A percentile compares a stretch with the other conserved stretches of the same genome.
phyloP scores from a whole-genome alignment of 1,284 basidiomycete genomes.

The Trametes pubescens region DNA sequence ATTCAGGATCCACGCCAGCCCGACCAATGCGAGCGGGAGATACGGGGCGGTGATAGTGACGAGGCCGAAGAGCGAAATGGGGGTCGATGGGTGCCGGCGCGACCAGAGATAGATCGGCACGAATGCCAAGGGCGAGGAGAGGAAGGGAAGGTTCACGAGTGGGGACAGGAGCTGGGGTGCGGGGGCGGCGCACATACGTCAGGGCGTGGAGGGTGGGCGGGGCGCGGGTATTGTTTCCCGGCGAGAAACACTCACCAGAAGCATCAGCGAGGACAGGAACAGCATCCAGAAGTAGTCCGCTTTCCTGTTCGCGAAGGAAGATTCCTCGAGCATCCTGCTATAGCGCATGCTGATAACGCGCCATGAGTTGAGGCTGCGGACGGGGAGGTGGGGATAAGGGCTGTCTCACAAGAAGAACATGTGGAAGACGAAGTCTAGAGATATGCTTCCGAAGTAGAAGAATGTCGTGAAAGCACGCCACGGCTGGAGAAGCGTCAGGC shows the following conservation, averaged over 20 bases:
- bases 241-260: slow-evolving; percentile 66
- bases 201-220: background rate
- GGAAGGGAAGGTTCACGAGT: slow-evolving; percentile 89
- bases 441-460: slow-evolving; percentile 94
- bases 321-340: slow-evolving; percentile 95
- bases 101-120: slow-evolving; percentile 98
- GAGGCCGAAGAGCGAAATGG: slow-evolving; percentile 95
- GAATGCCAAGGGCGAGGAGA: slow-evolving; percentile 89
- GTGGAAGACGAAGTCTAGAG: slow-evolving; percentile 96
- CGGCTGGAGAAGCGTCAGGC: slow-evolving; percentile 54
- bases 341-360: slow-evolving; percentile 83
- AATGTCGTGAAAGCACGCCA: slow-evolving; percentile 94
- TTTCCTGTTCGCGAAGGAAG: slow-evolving; percentile 88
- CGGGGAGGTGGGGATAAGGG: background rate
- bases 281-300: slow-evolving; percentile 97
- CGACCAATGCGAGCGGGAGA: slow-evolving; percentile 90
- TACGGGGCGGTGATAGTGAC: slow-evolving; percentile 96
- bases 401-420: slow-evolving; percentile 93
- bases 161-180: slow-evolving; percentile 75
- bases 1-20: slow-evolving; percentile 90
- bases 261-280: slow-evolving; percentile 79
- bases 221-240: background rate
- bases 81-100: slow-evolving; percentile 89
- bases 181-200: too few species aligned
- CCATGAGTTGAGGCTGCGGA: slow-evolving; percentile 5